phyloP scores from a whole-genome alignment of 306 rosid species.

The Ceratonia siliqua region DNA sequence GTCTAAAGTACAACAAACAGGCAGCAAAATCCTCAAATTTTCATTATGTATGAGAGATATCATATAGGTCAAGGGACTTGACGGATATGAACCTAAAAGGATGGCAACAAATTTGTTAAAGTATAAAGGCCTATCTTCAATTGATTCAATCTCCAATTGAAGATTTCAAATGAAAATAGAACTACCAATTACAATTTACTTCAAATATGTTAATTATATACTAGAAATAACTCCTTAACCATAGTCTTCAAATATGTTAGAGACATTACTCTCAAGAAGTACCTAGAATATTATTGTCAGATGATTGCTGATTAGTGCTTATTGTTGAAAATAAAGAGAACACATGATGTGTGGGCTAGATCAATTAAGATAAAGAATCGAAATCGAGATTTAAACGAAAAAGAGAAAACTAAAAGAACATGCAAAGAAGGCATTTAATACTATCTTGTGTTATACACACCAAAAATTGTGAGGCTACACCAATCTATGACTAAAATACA shows the following conservation, averaged over 20 bases:
- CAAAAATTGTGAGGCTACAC: not conserved
- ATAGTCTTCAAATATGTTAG: not conserved
- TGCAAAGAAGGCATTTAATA: no score
- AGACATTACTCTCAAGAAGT: not conserved
- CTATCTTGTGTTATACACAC: not conserved
- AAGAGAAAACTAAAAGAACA: not conserved
- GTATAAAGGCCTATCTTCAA: no score
- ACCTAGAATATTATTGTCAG: not conserved
- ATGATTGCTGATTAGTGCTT: not conserved
- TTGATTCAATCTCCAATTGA: no score
- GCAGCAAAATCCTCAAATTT: no score
- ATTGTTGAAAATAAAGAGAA: not conserved
- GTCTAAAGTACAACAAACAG: no score
- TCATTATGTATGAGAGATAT: no score
- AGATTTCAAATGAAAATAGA: not conserved
- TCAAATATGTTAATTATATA: not conserved
- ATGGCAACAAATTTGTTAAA: no score
- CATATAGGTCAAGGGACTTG: no score
- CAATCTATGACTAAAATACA: not conserved
- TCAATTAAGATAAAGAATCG: not conserved
- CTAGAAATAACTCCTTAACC: not conserved
- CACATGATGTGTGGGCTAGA: not conserved
- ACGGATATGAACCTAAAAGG: no score
- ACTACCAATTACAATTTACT: not conserved
- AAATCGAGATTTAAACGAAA: not conserved